Percentiles rank a stretch among this genome's conserved stretches.
These are phyloP conservation scores for Asterella californica DNA, from an alignment of 225 moss, liverwort and hornwort species.

Conservation along the genomic window DNA sequence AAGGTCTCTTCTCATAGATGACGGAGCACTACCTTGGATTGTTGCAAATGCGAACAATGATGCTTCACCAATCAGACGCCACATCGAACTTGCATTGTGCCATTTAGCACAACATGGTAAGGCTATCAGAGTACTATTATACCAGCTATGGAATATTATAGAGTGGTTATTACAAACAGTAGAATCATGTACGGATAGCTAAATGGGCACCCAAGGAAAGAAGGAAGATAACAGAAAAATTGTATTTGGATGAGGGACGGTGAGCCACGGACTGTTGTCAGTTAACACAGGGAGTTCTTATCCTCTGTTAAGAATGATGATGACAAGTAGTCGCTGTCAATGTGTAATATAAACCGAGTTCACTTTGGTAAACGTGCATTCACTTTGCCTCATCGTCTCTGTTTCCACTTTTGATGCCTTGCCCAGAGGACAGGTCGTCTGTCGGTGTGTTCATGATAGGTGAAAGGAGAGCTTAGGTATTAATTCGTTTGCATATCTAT, in stretches of 20 bases:
- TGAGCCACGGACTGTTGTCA: not conserved
- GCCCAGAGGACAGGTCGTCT: not conserved
- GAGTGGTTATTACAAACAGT: conserved; percentile 14
- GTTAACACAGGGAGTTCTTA: not conserved
- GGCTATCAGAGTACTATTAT: conserved; percentile 16
- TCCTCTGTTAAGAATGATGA: not conserved
- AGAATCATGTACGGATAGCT: conserved; percentile 10
- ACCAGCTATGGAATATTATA: conserved; percentile 21
- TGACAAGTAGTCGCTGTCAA: conserved; percentile 10
- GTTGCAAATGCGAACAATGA: conserved; percentile 96
- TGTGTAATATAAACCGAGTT: not conserved
- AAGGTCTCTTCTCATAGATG: conserved; percentile 86
- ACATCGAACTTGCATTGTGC: conserved; percentile 91
- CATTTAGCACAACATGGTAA: conserved; percentile 92
- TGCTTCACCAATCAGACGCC: conserved; percentile 84
- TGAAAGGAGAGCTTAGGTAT: not conserved
- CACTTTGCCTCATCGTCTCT: not conserved
- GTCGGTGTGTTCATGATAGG: not conserved
- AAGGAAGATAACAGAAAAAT: not conserved
- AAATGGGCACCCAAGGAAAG: not conserved
- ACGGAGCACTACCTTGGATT: conserved; percentile 95
- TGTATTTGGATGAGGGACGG: not conserved
- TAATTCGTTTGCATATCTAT: not conserved
- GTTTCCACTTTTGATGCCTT: not conserved
- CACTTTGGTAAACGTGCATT: not conserved